phyloP scores from a whole-genome alignment of 345 rosid species.

The Eucalyptus victrix region DNA sequence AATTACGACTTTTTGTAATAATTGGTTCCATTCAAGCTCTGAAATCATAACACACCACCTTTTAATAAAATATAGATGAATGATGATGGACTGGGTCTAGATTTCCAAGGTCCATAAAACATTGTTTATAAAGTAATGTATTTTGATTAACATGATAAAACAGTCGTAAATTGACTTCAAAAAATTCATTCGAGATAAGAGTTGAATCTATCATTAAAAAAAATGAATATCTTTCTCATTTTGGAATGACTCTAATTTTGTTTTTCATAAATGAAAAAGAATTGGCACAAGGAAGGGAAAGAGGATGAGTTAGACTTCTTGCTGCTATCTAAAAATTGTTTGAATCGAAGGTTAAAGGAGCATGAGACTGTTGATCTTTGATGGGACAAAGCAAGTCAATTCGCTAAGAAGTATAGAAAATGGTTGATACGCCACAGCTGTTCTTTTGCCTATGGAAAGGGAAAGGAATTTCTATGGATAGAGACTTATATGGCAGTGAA shows the following conservation, averaged over 20 bases:
- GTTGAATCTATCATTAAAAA: background rate
- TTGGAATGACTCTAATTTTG: background rate
- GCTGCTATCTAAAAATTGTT: background rate
- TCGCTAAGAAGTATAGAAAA: background rate
- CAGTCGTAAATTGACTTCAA: background rate
- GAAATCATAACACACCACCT: background rate
- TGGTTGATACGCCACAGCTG: background rate
- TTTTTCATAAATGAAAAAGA: background rate
- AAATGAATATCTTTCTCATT: background rate
- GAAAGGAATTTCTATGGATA: background rate
- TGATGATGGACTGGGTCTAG: background rate
- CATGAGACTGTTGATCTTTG: background rate
- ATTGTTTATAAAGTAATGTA: background rate
- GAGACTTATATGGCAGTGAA: background rate
- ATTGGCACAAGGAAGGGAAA: background rate
- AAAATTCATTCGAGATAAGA: background rate
- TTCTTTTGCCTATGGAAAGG: background rate
- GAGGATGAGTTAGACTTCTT: background rate
- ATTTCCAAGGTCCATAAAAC: background rate
- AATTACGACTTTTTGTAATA: background rate
- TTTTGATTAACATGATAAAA: background rate
- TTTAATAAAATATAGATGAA: background rate
- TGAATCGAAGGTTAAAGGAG: background rate
- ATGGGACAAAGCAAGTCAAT: background rate
- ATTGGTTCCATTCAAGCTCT: background rate